Base-by-base conservation (phyloP, 2,329 filamentous ascomycete species). In the Metarhizium brunneum region DNA sequence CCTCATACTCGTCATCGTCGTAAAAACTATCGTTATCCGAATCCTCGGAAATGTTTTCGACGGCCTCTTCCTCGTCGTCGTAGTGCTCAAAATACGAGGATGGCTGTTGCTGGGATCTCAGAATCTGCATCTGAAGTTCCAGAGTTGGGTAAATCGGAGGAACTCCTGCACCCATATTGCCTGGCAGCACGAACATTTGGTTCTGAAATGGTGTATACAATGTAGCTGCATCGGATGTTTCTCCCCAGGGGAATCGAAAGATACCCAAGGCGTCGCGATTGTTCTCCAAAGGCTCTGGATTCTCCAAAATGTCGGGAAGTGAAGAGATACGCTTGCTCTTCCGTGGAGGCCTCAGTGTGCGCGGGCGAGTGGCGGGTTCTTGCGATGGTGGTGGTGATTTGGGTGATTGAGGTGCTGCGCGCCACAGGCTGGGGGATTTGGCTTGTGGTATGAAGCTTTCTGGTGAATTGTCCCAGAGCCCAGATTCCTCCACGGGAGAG, bases 191-290 rank as follows among this genome's bases (percentile, higher is more conserved):
- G 54, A 71, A 50, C 10, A 45, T 45, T 4, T 50, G 52, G 14
- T 36, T 43, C 13, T 18, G 42, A 25, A 56, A 30, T 30, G 69
- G 73, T 54, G 77, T 65, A 32, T 53, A 45, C 45, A 53, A 29
- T 11, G 68, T 77, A 10, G 77, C 77, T 54, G 74, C 75, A 65
- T 85, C 82, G 20, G 82, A 85, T 61, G 70, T 78, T 68, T 85
- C 82, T 14, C 83, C 83, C 81, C 82, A 85, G 2, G 83, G 81
- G 60, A 85, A 85, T 61, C 84, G 80, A 70, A 84, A 86, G 62
- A 86, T 80, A 5, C 82, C 83, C 18, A 86, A 73, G 11, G 81
- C 84, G 13, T 76, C 81, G 47, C 77, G 74, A 67, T 79, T 81
- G 64, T 83, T 72, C 4, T 77, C 76, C 4, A 86, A 70, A 40